Percentiles rank a stretch among this genome's conserved stretches.
These are phyloP conservation scores for Dipteronia dyeriana DNA, from an alignment of 345 rosid genomes.

Conservation along the genomic window DNA sequence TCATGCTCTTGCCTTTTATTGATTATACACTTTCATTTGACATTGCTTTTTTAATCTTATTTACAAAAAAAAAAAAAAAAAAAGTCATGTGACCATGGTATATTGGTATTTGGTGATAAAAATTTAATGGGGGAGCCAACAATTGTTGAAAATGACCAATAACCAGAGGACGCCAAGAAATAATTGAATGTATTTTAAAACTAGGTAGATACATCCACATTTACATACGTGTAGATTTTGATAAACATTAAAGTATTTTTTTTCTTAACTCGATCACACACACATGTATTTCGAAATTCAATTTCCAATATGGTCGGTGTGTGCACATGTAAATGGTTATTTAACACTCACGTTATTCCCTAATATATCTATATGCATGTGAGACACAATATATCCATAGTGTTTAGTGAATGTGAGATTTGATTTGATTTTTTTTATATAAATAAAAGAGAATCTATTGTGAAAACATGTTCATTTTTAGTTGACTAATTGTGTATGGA, in stretches of 20 bases:
- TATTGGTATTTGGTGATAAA: not conserved
- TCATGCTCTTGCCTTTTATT: not conserved
- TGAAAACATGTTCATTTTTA: too few species aligned
- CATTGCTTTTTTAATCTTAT: not conserved
- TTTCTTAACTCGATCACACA: not conserved
- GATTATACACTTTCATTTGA: not conserved
- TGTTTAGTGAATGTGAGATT: too few species aligned
- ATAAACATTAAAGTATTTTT: not conserved
- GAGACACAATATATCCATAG: too few species aligned
- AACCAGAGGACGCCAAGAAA: not conserved
- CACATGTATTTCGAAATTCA: not conserved
- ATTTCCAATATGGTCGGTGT: slow-evolving; percentile 28
- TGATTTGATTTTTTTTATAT: too few species aligned
- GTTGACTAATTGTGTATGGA: too few species aligned
- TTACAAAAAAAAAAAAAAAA: not conserved
- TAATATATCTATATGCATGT: not conserved
- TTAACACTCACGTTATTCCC: slow-evolving; percentile 9
- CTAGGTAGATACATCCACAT: not conserved
- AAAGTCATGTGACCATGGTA: not conserved
- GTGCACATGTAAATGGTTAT: slow-evolving; percentile 1
- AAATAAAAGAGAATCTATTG: too few species aligned
- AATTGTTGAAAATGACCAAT: slow-evolving; percentile 7
- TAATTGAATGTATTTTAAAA: not conserved
- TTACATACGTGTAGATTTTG: not conserved
- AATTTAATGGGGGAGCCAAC: slow-evolving; percentile 17